Evolutionary conservation across 2,329 filamentous ascomycete genomes (phyloP), one percentile per base, ranked within the genome.

Genomic region (Fusarium annulatum): DNA sequence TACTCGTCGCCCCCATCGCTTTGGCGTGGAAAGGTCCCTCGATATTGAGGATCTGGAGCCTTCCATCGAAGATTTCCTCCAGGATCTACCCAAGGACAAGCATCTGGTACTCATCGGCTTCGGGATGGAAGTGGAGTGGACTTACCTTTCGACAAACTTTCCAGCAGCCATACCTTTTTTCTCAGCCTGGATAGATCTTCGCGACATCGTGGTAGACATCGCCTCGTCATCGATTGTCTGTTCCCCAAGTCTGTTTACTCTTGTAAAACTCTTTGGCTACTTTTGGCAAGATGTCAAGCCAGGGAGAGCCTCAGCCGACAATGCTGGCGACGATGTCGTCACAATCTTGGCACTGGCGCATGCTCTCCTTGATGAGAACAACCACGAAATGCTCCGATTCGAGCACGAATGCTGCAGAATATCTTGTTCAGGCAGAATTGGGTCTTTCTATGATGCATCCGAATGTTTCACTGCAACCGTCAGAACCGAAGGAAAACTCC

Each of bases 261-360:
- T 23, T 23, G 4, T 23, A 23, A 23, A 23, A 23, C 23, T 23
- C 23, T 23, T 23, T 23, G 23, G 23, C 23, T 23, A 23, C 23
- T 23, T 23, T 23, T 23, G 23, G 23, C 23, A 23, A 23, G 23
- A 23, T 23, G 23, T 23, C 23, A 23, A 23, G 23, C 23, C 23
- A 23, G 23, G 23, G 23, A 3, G 23, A 4, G 23, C 23, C 23
- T 23, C 23, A 4, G 23, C 28, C 3, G 68, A 72, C 23, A 72
- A 74, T 43, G 74, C 68, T 2, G 73, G 71, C 34, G 64, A 76
- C 23, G 66, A 73, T 34, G 71, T 71, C 7, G 61, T 76, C 1
- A 64, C 53, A 11, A 74, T 52, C 3, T 59, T 62, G 7, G 74
- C 68, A 5, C 15, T 73, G 5, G 61, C 51, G 0, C 28, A 45